phyloP scores from a whole-genome alignment of 129 eudicot species.

The Saussurea involucrata region DNA sequence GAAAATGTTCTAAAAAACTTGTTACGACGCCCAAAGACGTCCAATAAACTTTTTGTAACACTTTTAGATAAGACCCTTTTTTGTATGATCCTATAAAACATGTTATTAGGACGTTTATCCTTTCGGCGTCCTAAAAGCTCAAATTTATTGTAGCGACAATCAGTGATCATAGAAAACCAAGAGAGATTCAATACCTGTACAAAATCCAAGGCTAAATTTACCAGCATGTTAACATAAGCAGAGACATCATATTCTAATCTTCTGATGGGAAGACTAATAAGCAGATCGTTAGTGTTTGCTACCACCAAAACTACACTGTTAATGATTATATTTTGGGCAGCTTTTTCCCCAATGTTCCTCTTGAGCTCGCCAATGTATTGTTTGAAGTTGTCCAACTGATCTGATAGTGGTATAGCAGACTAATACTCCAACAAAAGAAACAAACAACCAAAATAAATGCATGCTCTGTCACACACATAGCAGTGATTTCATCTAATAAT shows the following conservation, averaged over 20 bases:
- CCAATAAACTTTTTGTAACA: too few species aligned
- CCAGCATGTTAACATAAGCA: conserved; percentile 41
- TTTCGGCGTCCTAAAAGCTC: too few species aligned
- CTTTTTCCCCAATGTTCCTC: conserved; percentile 42
- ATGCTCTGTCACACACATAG: background rate
- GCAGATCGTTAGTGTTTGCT: conserved; percentile 59
- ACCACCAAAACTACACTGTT: conserved; percentile 43
- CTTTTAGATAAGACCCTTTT: too few species aligned
- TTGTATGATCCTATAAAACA: too few species aligned
- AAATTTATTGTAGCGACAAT: too few species aligned
- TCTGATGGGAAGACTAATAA: conserved; percentile 39
- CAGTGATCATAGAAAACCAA: background rate
- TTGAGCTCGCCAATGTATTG: conserved; percentile 50
- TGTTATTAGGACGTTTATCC: too few species aligned
- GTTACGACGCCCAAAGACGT: too few species aligned
- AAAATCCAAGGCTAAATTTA: conserved; percentile 35
- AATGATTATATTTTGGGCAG: conserved; percentile 27
- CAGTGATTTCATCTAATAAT: background rate
- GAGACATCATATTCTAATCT: conserved; percentile 33
- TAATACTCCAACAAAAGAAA: conserved; percentile 9
- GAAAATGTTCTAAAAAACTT: too few species aligned
- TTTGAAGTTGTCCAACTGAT: conserved; percentile 52
- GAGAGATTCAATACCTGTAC: conserved; percentile 41
- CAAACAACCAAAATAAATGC: background rate
- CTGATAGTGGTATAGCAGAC: conserved; percentile 55